Evolutionary conservation across 192 early-diverging fungal genomes (phyloP).

Genomic region (Globomyces pollinis-pini): DNA sequence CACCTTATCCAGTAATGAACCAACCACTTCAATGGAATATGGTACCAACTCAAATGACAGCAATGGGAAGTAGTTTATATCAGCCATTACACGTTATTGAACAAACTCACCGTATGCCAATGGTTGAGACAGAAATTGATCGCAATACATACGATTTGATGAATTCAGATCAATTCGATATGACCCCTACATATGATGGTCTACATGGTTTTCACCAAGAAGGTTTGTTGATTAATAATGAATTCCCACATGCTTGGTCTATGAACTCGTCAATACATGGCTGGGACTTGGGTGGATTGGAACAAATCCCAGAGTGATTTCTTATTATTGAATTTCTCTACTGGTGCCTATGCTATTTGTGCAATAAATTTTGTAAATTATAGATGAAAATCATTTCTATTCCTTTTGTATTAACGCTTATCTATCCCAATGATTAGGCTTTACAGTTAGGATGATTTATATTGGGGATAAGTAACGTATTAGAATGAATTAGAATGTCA

Average conservation of each 20-base stretch:
- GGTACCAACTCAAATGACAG: neutral
- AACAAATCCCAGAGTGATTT: constrained; percentile 3
- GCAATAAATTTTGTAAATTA: no score
- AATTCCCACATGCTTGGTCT: constrained; percentile 7
- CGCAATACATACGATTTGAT: neutral
- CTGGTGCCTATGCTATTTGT: no score
- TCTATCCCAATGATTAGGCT: no score
- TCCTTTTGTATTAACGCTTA: no score
- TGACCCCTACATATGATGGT: neutral
- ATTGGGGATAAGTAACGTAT: no score
- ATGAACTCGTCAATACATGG: neutral
- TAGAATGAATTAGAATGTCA: no score
- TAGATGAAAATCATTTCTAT: no score
- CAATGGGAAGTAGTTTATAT: neutral
- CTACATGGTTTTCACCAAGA: constrained; percentile 3
- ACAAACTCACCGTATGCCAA: constrained; percentile 5
- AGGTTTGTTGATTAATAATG: neutral
- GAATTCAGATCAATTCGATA: neutral
- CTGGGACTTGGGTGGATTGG: constrained; percentile 9
- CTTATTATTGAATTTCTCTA: no score
- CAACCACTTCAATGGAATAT: constrained; percentile 4
- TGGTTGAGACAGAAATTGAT: constrained; percentile 7
- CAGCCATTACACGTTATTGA: constrained; percentile 4
- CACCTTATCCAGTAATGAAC: neutral
- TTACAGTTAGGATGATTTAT: no score